Base-by-base conservation (phyloP, 2,329 filamentous ascomycete genomes). In the Pseudogymnoascus sp. region DNA sequence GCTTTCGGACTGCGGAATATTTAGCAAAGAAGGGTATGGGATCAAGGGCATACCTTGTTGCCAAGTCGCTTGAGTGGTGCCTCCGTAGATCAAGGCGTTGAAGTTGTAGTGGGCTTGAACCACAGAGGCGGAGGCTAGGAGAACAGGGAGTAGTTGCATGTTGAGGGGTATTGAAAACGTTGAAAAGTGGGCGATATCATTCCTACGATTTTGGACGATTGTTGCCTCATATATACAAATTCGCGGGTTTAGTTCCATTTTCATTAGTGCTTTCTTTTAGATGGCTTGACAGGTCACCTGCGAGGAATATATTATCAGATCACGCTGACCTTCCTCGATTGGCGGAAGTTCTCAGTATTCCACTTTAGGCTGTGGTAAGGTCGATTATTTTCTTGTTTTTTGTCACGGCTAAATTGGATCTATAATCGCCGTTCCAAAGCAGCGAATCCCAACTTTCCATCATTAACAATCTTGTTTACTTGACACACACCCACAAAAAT, bases 51-150 rank as follows among this genome's bases (percentile, higher is more conserved):
- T 33, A 56, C 47, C 47, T 33, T 56, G 47, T 18, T 56, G 14
- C 47, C 47, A 56, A 12, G 47, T 56, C n/a, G 47, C 25, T 23
- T 56, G n/a, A 33, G 47, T 56, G n/a, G 25, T 56, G 47, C 47
- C 47, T 3, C 47, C 47, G 25, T 56, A 56, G 5, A 56, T 56
- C 25, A 56, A 33, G 47, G 47, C 47, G 14, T 56, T 56, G 47
- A 56, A 56, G 47, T 56, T 56, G 47, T 56, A 56, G 47, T 56
- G 47, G 47, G 25, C 47, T 10, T 56, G 47, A 18, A 11, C 47
- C 47, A 33, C 47, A 7, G 47, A 31, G 25, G 47, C 47, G 25
- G 25, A 31, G n/a, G n/a, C 47, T 3, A 56, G n/a, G 25, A 56
- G 25, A 33, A 56, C 25, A 18, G 25, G 12, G 4, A 33, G 47